Evolutionary conservation across 1,139 yeast genomes (phyloP).

Genomic region (Zygosaccharomyces sapae): DNA sequence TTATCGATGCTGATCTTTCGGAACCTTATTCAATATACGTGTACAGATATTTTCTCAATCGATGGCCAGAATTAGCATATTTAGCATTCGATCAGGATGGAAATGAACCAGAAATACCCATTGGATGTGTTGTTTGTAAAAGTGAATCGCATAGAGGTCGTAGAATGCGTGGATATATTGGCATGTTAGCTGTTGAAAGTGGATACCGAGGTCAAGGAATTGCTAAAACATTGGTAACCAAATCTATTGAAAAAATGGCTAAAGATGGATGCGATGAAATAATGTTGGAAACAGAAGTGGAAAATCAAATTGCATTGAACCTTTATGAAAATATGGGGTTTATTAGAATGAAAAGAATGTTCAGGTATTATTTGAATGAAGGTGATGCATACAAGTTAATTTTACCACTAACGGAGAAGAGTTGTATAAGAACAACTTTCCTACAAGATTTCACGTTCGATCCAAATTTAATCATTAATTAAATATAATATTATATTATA

Average conservation of each 20-base stretch:
- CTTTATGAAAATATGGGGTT: slow-evolving; percentile 88
- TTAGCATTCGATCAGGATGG: slow-evolving; percentile 42
- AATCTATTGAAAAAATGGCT: slow-evolving; percentile 65
- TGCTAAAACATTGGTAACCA: slow-evolving; percentile 64
- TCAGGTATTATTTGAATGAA: slow-evolving; percentile 81
- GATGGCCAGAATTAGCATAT: slow-evolving; percentile 63
- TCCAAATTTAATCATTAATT: slow-evolving; percentile 3
- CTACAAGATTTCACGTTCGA: slow-evolving; percentile 16
- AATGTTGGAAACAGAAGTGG: slow-evolving; percentile 86
- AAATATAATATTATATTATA: slow-evolving; percentile 4
- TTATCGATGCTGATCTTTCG: slow-evolving; percentile 58
- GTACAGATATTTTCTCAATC: slow-evolving; percentile 61
- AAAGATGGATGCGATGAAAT: slow-evolving; percentile 71
- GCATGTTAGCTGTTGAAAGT: slow-evolving; percentile 86
- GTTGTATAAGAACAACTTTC: slow-evolving; percentile 45
- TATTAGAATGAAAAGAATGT: slow-evolving; percentile 71
- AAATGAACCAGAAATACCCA: slow-evolving; percentile 37
- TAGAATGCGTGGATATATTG: slow-evolving; percentile 82
- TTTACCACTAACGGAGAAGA: slow-evolving; percentile 54
- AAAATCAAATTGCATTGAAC: slow-evolving; percentile 67
- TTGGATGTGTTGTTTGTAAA: slow-evolving; percentile 85
- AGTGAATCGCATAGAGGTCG: slow-evolving; percentile 72
- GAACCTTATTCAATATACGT: slow-evolving; percentile 75
- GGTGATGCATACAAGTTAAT: slow-evolving; percentile 88
- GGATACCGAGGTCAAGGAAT: slow-evolving; percentile 72